phyloP scores from a whole-genome alignment of 2,329 filamentous ascomycete species.

The Diplodia scrobiculata region DNA sequence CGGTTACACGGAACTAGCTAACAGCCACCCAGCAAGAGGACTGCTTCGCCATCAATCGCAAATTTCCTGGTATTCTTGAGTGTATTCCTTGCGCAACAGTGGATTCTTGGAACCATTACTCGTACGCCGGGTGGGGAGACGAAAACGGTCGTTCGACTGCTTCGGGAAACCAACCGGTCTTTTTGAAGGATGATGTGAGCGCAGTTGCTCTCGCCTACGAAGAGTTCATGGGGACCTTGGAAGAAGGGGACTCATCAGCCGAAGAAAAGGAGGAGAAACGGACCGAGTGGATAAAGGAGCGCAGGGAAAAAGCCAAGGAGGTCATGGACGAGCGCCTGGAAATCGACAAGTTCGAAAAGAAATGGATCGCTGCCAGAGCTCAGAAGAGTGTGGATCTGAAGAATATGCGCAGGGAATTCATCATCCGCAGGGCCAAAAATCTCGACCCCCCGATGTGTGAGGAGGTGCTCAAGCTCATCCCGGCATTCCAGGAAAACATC shows the following conservation, averaged over 20 bases:
- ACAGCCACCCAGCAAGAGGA: conserved; percentile 38
- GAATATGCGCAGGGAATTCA: conserved; percentile 42
- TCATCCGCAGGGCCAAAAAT: conserved; percentile 42
- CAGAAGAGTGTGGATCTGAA: conserved; percentile 41
- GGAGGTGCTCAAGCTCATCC: conserved; percentile 43
- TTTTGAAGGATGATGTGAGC: conserved; percentile 25
- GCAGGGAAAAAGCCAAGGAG: conserved; percentile 12
- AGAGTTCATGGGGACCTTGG: conserved; percentile 8
- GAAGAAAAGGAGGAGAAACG: conserved; percentile 35
- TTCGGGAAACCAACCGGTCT: conserved; percentile 26
- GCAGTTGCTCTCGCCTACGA: conserved; percentile 11
- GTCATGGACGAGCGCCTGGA: conserved; percentile 38
- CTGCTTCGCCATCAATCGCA: conserved; percentile 35
- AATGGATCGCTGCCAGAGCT: conserved; percentile 37
- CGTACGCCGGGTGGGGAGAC: conserved; percentile 41
- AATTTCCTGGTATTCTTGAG: conserved; percentile 33
- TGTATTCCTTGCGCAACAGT: conserved; percentile 42
- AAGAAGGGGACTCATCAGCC: not conserved
- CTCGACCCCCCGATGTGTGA: conserved; percentile 44
- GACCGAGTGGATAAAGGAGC: conserved; percentile 34
- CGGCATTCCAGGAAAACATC: conserved; percentile 45
- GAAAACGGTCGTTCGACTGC: conserved; percentile 41
- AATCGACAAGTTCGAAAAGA: conserved; percentile 46
- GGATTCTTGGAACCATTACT: conserved; percentile 46
- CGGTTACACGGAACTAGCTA: not conserved